These are phyloP conservation scores for Macrophomina phaseolina DNA, from an alignment of 2,329 filamentous ascomycete genomes.

Conservation along the genomic window DNA sequence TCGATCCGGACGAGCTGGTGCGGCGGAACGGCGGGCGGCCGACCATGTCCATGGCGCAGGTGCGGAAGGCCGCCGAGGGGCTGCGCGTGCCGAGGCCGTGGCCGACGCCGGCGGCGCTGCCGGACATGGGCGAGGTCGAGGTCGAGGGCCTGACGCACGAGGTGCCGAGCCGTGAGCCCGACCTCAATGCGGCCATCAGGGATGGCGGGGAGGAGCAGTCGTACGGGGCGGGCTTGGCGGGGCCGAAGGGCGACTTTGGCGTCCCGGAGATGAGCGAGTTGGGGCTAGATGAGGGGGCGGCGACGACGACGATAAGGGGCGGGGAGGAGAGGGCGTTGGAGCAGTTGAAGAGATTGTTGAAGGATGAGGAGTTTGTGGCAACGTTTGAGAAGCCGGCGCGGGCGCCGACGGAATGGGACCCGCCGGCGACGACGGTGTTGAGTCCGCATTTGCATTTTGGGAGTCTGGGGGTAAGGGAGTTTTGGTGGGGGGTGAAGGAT, in stretches of 20 bases:
- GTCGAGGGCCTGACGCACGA: constrained; percentile 63
- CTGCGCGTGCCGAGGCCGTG: constrained; percentile 67
- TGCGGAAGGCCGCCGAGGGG: constrained; percentile 59
- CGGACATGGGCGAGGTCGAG: constrained; percentile 68
- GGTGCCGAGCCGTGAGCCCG: constrained; percentile 56
- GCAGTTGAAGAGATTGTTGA: constrained; percentile 63
- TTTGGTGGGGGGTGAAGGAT: constrained; percentile 74
- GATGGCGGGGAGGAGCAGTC: constrained; percentile 62
- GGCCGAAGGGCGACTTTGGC: constrained; percentile 71
- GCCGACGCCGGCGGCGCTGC: constrained; percentile 63
- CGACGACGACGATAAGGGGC: constrained; percentile 69
- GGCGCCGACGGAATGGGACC: constrained; percentile 74
- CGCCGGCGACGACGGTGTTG: constrained; percentile 74
- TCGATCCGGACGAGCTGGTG: constrained; percentile 64
- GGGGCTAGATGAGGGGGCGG: constrained; percentile 53
- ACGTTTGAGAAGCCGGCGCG: constrained; percentile 80
- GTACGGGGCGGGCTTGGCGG: constrained; percentile 58
- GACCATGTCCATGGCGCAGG: constrained; percentile 70
- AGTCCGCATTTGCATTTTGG: constrained; percentile 79
- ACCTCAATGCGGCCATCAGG: constrained; percentile 66
- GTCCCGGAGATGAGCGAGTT: constrained; percentile 75
- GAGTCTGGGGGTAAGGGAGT: constrained; percentile 69
- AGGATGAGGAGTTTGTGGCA: constrained; percentile 69
- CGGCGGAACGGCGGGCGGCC: constrained; percentile 63
- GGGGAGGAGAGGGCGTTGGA: constrained; percentile 71